Evolutionary conservation across 768 basidiomycete genomes (phyloP), one percentile per base, ranked within the genome.

Genomic region (Pleurotus salmoneostramineus): DNA sequence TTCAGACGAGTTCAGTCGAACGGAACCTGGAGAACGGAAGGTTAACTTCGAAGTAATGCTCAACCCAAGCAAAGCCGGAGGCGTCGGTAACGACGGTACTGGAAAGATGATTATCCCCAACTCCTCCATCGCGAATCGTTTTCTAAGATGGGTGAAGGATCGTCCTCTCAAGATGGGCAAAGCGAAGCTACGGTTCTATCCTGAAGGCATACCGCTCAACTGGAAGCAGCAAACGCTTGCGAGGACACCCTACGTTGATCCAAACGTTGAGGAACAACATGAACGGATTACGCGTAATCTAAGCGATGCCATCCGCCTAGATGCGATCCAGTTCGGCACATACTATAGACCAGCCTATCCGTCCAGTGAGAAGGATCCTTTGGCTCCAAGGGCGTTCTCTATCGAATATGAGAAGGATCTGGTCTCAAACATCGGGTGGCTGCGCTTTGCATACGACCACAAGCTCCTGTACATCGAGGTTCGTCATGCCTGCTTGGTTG

Each of bases 401-500:
- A 71, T 84, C 3, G 91, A 93, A 69, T 90, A 84, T 80, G 81
- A 88, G 56, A 70, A 76, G 42, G 72, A 82, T 43, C 84, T 82
- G 59, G 67, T 71, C 42, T 60, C 63, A 6, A 61, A 74, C 8
- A 74, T 77, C 34, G 87, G 79, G 0, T 78, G 80, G 67, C 67
- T 91, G 15, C 68, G 73, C 34, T 83, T 92, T 35, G 81, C 87
- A 56, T 91, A 89, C 62, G 84, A 84, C 32, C 81, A 88, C 63
- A 89, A 86, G 69, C 64, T 81, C 12, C 77, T 93, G 36, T 80
- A 81, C 11, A 76, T 91, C 12, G 76, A 74, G 69, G 89, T 88
- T 27, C 58, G 62, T 75, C 65, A 4, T 27, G 14, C 50, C 48
- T 44, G 45, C 50, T 47, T 47, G 32, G 5, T 32, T 33, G 7